Evolutionary conservation across 306 rosid species (phyloP).

Genomic region (Betula pendula): DNA sequence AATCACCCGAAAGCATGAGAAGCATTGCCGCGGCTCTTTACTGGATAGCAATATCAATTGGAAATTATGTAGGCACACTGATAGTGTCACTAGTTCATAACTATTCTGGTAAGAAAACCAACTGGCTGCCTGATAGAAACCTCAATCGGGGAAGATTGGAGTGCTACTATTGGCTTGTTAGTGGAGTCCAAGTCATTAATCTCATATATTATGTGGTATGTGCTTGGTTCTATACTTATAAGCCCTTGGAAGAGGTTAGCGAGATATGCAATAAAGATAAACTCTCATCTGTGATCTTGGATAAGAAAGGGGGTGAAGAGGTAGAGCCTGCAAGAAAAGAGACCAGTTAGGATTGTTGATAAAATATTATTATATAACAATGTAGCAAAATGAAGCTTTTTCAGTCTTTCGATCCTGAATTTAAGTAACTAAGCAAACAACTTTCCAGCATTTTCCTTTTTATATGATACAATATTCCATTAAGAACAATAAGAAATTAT

Average conservation of each 20-base stretch:
- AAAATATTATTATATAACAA: no score
- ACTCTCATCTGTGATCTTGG: not conserved
- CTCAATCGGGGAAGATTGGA: slow-evolving; percentile 71
- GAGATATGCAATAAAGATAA: slow-evolving; percentile 20
- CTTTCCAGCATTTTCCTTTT: no score
- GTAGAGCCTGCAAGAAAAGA: no score
- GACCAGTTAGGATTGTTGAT: not conserved
- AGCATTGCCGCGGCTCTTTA: slow-evolving; percentile 69
- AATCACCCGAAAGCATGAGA: slow-evolving; percentile 79
- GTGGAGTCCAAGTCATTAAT: slow-evolving; percentile 64
- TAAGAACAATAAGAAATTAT: no score
- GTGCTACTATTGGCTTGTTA: slow-evolving; percentile 56
- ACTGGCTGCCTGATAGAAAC: slow-evolving; percentile 83
- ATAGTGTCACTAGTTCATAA: slow-evolving; percentile 57
- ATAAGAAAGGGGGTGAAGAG: slow-evolving; percentile 16
- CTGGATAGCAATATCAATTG: slow-evolving; percentile 53
- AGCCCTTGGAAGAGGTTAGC: slow-evolving; percentile 55
- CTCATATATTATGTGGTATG: slow-evolving; percentile 52
- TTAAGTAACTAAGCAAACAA: no score
- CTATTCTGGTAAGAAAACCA: slow-evolving; percentile 39
- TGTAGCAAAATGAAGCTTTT: no score
- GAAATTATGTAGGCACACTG: slow-evolving; percentile 57
- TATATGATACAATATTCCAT: no score
- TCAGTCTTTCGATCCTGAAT: no score
- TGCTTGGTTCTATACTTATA: slow-evolving; percentile 56